Base-by-base conservation (phyloP, 192 early-diverging fungal genomes). In the Mortierella hygrophila region DNA sequence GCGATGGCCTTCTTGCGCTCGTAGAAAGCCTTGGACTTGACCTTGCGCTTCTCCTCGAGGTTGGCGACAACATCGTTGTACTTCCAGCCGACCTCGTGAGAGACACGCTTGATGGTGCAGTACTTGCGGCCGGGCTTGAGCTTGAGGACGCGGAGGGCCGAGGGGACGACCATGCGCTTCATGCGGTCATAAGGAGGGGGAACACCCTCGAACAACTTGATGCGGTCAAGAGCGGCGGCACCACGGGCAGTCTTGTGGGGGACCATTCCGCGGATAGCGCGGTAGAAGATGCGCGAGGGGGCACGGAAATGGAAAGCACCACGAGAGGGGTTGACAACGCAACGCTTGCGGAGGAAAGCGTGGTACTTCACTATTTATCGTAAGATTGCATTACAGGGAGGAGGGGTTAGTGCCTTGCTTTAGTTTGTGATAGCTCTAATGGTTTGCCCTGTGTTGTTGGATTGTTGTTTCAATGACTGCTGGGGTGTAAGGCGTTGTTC, bases 191-290 rank as follows among this genome's bases (percentile, higher is more conserved):
- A 99, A 70, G 97, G 97, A 88, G 99, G 93, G 77, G 99, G 98
- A 73, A 99, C 94, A 92, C 97, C 99, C 91, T 99, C 99, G 82
- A 99, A 99, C 90, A 99, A 95, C 97, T 98, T 98, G 91, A 99
- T 91, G 91, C 98, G 96, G 87, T 97, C 97, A 77, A 99, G 93
- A 85, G 98, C 98, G 71, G 96, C 96, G 85, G 97, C 95, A 93
- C 98, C 98, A 89, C 99, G 98, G 78, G 97, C 90, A 85, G 98
- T 98, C 96, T 99, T 99, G 96, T 99, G 99, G 78, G 99, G 97
- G 88, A 99, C 89, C 99, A 99, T 99, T 81, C 99, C 99, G 72
- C 99, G 97, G 89, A 99, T 93, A 71, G 95, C 93, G 85, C 97
- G 96, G 94, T 97, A 98, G 92, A 99, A 97, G 93, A 97, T 96